Evolutionary conservation across 2,329 filamentous ascomycete species (phyloP).

Genomic region (Gnomoniopsis sp.): DNA sequence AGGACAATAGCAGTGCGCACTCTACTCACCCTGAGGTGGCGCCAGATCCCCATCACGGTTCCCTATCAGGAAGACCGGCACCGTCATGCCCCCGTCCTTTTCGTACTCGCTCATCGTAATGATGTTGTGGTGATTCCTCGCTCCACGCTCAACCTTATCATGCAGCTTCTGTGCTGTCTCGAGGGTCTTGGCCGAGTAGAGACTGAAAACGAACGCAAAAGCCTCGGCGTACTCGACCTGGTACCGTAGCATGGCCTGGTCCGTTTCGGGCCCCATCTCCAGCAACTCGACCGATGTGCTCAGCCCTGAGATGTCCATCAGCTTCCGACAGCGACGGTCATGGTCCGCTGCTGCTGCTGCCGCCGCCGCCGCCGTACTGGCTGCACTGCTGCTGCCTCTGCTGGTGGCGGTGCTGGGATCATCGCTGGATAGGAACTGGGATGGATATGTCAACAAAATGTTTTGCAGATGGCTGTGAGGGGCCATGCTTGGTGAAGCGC

Average conservation of each 20-base stretch:
- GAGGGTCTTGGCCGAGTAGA: slow-evolving; percentile 17
- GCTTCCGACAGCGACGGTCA: slow-evolving; percentile 16
- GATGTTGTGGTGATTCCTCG: slow-evolving; percentile 19
- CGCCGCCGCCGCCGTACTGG: background rate
- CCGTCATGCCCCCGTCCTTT: slow-evolving; percentile 10
- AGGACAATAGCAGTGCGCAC: no score
- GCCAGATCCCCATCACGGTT: slow-evolving; percentile 17
- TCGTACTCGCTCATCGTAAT: slow-evolving; percentile 18
- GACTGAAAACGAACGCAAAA: slow-evolving; percentile 18
- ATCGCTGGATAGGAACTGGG: slow-evolving; percentile 13
- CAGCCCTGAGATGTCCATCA: slow-evolving; percentile 18
- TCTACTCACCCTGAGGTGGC: slow-evolving; percentile 16
- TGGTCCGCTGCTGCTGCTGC: background rate
- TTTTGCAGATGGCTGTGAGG: background rate
- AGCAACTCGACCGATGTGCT: slow-evolving; percentile 14
- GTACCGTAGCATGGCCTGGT: slow-evolving; percentile 18
- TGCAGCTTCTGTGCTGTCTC: slow-evolving; percentile 16
- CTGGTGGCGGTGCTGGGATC: slow-evolving; percentile 4
- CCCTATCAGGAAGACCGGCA: slow-evolving; percentile 18
- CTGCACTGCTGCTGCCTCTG: background rate
- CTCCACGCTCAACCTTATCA: slow-evolving; percentile 14
- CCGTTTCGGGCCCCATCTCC: slow-evolving; percentile 17
- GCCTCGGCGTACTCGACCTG: slow-evolving; percentile 19
- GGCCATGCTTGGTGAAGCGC: background rate
- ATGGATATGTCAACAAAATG: background rate